phyloP scores from a whole-genome alignment of 805 yeast genomes.

The Lipomyces lipofer region DNA sequence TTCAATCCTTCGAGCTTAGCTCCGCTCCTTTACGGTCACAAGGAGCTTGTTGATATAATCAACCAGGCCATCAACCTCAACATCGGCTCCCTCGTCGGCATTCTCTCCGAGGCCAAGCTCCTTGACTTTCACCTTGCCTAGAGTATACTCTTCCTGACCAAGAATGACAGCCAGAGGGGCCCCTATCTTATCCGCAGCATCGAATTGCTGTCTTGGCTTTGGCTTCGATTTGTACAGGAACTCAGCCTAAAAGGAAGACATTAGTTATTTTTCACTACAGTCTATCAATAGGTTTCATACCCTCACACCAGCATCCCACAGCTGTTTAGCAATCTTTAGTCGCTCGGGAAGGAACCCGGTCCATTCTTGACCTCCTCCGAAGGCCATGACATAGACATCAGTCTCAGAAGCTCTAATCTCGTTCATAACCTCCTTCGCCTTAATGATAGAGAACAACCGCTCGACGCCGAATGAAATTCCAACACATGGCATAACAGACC shows the following conservation, averaged over 20 bases:
- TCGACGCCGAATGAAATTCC: conserved; percentile 98
- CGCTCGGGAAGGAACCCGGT: conserved; percentile 88
- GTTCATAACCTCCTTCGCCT: conserved; percentile 67
- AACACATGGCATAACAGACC: conserved; percentile 86
- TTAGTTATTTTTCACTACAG: too few species aligned
- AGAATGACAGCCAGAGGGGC: conserved; percentile 87
- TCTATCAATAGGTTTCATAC: too few species aligned
- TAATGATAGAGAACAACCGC: conserved; percentile 85
- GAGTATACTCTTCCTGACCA: conserved; percentile 89
- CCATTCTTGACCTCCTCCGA: conserved; percentile 98
- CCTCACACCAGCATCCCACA: conserved; percentile 89
- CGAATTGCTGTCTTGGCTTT: conserved; percentile 93
- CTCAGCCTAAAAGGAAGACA: too few species aligned
- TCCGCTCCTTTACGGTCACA: background rate
- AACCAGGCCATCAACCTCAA: conserved; percentile 13
- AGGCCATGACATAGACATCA: conserved; percentile 94
- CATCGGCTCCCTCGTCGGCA: conserved; percentile 76
- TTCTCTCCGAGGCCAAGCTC: conserved; percentile 84
- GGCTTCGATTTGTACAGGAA: conserved; percentile 91
- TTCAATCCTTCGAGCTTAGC: too few species aligned
- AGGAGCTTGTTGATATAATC: conserved; percentile 12
- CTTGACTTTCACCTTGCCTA: conserved; percentile 83
- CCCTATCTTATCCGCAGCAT: conserved; percentile 94
- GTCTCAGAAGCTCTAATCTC: conserved; percentile 80
- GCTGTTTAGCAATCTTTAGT: conserved; percentile 75